These are phyloP conservation scores for Alternaria gansuensis DNA, from an alignment of 2,329 filamentous ascomycete genomes.

Conservation along the genomic window DNA sequence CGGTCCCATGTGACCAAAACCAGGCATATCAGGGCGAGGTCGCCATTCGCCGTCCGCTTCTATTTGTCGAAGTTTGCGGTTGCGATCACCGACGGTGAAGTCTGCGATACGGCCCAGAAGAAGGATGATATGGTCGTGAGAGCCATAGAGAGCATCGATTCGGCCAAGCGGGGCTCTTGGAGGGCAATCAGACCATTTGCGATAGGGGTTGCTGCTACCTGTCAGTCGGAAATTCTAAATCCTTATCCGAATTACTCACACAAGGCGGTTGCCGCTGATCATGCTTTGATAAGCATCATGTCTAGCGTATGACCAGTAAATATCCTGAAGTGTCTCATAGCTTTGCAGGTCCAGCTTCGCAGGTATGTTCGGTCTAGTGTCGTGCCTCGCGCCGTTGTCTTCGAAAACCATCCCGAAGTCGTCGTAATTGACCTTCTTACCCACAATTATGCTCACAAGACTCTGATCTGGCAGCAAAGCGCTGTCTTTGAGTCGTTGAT, in stretches of 20 bases:
- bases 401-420: conserved; percentile 63
- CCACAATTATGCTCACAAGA: conserved; percentile 67
- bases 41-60: conserved; percentile 66
- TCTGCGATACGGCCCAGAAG: conserved; percentile 80
- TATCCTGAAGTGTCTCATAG: conserved; percentile 82
- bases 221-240: conserved; percentile 31
- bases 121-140: conserved; percentile 86
- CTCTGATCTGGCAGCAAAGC: conserved; percentile 54
- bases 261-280: conserved; percentile 81
- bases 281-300: conserved; percentile 94
- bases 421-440: conserved; percentile 66
- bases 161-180: conserved; percentile 82
- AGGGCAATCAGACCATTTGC: conserved; percentile 84
- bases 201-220: conserved; percentile 74
- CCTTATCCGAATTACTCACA: conserved; percentile 67
- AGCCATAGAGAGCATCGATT: conserved; percentile 82
- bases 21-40: conserved; percentile 61
- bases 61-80: conserved; percentile 76
- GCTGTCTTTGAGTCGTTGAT: conserved; percentile 58
- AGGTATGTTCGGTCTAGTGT: conserved; percentile 49
- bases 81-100: conserved; percentile 79
- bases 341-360: conserved; percentile 71
- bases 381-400: conserved; percentile 37
- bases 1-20: conserved; percentile 49
- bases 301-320: conserved; percentile 96